Conservation (phyloP, 2,329 filamentous ascomycete genomes). For the Escovopsis sp. region DNA sequence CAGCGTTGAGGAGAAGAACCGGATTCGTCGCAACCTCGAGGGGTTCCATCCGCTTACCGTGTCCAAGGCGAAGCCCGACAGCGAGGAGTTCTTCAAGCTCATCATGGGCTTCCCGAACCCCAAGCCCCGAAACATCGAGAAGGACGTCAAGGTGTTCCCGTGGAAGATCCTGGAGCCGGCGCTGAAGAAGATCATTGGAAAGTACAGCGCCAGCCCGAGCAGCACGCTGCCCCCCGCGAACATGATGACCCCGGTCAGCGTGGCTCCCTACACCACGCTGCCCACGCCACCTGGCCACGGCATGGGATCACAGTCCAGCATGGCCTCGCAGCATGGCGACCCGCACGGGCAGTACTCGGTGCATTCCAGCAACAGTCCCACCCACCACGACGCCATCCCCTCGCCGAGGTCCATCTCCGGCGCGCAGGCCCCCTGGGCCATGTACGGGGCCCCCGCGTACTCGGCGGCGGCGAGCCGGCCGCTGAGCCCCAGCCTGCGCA, state of each 20-base stretch:
- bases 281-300: conserved; percentile 30
- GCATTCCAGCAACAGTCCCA: conserved; percentile 18
- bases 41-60: conserved; percentile 87
- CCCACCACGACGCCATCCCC: conserved; percentile 32
- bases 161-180: conserved; percentile 83
- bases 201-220: conserved; percentile 55
- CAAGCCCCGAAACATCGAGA: conserved; percentile 95
- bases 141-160: conserved; percentile 96
- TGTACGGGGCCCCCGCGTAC: conserved; percentile 25
- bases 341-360: conserved; percentile 25
- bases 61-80: conserved; percentile 82
- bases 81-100: conserved; percentile 95
- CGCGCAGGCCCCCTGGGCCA: conserved; percentile 32
- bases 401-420: conserved; percentile 39
- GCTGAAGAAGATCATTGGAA: conserved; percentile 95
- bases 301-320: conserved; percentile 16
- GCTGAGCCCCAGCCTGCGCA: conserved; percentile 24
- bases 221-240: conserved; percentile 23
- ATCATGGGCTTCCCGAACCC: conserved; percentile 96
- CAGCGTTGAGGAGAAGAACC: conserved; percentile 95
- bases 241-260: conserved; percentile 26
- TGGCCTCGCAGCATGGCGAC: conserved; percentile 15
- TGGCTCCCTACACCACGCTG: conserved; percentile 26
- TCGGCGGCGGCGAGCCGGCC: conserved; percentile 23
- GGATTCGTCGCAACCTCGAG: conserved; percentile 88